Conservation (phyloP, 148 eudicot species). For the Simmondsia chinensis region DNA sequence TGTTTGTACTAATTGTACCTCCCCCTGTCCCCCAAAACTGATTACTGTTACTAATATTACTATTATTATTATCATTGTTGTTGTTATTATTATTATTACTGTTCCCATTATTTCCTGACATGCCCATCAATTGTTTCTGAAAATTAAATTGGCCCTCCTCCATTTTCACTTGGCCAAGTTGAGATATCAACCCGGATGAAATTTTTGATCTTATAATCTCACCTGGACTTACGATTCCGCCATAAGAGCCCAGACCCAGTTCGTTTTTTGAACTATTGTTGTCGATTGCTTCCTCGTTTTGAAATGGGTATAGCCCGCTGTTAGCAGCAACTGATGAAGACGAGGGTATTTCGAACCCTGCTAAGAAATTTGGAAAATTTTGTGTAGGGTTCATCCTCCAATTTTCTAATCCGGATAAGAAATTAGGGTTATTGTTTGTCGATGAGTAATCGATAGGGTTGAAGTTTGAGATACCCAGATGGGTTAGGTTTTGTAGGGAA, state of each 20-base stretch:
- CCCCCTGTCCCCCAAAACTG: slow-evolving; percentile 39
- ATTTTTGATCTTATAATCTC: too few relatives aligned
- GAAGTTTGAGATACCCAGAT: slow-evolving; percentile 28
- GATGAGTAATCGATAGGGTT: too few relatives aligned
- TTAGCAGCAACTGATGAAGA: slow-evolving; percentile 12
- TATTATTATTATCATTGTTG: neutral
- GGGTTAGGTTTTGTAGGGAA: slow-evolving; percentile 33
- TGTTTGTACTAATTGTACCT: neutral
- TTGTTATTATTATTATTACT: slow-evolving; percentile 5
- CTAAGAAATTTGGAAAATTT: slow-evolving; percentile 20
- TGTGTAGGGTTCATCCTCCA: too few relatives aligned
- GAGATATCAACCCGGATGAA: slow-evolving; percentile 1
- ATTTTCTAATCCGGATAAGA: too few relatives aligned
- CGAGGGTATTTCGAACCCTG: slow-evolving; percentile 21
- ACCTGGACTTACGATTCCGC: too few relatives aligned
- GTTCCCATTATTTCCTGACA: neutral
- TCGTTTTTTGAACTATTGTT: too few relatives aligned
- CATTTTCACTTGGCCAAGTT: slow-evolving; percentile 26
- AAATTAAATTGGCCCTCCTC: slow-evolving; percentile 35
- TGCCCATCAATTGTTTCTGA: slow-evolving; percentile 27
- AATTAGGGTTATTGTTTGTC: too few relatives aligned
- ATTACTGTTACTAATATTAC: slow-evolving; percentile 8
- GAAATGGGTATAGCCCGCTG: slow-evolving; percentile 25
- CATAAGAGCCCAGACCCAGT: too few relatives aligned
- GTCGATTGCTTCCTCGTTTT: too few relatives aligned